Base-by-base conservation (phyloP, 2,329 filamentous ascomycete genomes). In the Zelopaecilomyces penicillatus region DNA sequence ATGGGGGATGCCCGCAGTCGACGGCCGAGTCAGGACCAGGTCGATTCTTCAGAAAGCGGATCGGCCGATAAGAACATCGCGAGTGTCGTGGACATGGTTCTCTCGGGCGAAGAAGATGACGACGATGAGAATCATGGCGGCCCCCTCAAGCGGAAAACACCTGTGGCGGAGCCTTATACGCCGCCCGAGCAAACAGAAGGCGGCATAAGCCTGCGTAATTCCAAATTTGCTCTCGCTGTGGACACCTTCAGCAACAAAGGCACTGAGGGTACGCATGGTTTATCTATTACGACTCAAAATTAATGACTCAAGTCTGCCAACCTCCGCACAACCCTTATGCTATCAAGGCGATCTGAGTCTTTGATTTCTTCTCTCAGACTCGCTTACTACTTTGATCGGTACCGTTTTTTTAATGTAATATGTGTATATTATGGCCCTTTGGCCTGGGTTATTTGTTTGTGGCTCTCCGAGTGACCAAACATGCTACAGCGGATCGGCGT, bases 21-120 rank as follows among this genome's bases (percentile, higher is more conserved):
- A 10, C 60, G 61, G 9, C 51, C 49, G 39, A 69, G 65, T 33
- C 57, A 65, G n/a, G 66, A 68, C 27, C 51, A 41, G 29, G 1
- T 35, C 31, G 19, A 12, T 30, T 36, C 32, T 12, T 19, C 30
- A 9, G n/a, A 41, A 7, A 10, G 34, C 26, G 19, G 5, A 19
- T 38, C 28, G n/a, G 42, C 10, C 12, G 39, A 33, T 4, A 43
- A 43, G 34, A 32, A 41, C 8, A 29, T 19, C 12, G 41, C 47
- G 5, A 32, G 38, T 30, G 32, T 34, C 4, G 40, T 46, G 29
- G 37, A 40, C 9, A 42, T 33, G n/a, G 40, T 30, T 39, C 36
- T 39, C 1, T 37, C 45, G 12, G 43, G 37, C 31, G 45, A 46
- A 19, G 19, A 30, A 11, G 44, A 40, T 6, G 44, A 46, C n/a